phyloP scores from a whole-genome alignment of 768 basidiomycete species.

The Gyrodon lividus region DNA sequence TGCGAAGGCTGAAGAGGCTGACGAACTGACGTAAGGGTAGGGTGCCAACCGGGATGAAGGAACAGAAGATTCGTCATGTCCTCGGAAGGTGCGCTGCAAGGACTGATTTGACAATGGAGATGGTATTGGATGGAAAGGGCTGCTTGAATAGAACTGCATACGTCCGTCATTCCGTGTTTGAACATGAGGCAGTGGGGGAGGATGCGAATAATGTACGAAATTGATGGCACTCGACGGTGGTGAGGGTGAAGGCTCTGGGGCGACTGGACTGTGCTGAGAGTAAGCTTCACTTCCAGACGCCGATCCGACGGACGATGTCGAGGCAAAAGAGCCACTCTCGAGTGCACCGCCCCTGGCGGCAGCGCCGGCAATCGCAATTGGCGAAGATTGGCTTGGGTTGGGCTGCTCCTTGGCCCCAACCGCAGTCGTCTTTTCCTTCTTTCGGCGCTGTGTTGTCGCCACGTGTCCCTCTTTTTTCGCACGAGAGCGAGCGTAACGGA shows the following conservation, averaged over 20 bases:
- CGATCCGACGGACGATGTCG: conserved; percentile 52
- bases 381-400: conserved; percentile 25
- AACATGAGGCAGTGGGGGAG: conserved; percentile 35
- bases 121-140: conserved; percentile 41
- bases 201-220: conserved; percentile 57
- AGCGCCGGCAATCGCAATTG: conserved; percentile 46
- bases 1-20: conserved; percentile 36
- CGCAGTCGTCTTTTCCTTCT: conserved; percentile 51
- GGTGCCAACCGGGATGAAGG: conserved; percentile 37
- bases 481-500: conserved; percentile 82
- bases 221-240: conserved; percentile 54
- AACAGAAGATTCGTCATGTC: conserved; percentile 35
- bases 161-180: conserved; percentile 29
- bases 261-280: conserved; percentile 44
- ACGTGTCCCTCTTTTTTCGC: conserved; percentile 82
- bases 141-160: conserved; percentile 22
- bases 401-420: conserved; percentile 27
- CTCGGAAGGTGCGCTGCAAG: conserved; percentile 36
- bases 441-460: conserved; percentile 51
- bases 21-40: conserved; percentile 39
- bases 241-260: conserved; percentile 58
- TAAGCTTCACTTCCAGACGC: conserved; percentile 58
- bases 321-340: conserved; percentile 48
- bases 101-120: conserved; percentile 36
- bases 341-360: conserved; percentile 45